Evolutionary conservation across 257 asterid species (phyloP).

Genomic region (Ligustrum vulgare): DNA sequence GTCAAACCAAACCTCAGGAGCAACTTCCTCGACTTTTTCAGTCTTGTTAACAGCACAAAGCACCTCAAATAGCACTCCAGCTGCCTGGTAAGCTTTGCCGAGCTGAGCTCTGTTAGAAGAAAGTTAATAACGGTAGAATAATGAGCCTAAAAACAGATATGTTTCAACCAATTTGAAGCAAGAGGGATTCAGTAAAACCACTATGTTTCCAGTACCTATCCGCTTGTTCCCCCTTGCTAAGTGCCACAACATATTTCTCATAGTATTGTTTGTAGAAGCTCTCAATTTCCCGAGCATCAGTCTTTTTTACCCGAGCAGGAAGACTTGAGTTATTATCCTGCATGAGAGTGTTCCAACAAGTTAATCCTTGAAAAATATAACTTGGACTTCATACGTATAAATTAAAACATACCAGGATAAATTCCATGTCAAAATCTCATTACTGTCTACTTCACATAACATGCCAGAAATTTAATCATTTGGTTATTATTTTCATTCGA

Average conservation of each 20-base stretch:
- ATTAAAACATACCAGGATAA: not conserved
- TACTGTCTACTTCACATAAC: conserved; percentile 11
- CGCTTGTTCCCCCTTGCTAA: conserved; percentile 92
- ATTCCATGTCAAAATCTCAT: not conserved
- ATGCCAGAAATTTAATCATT: not conserved
- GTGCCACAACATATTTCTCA: conserved; percentile 87
- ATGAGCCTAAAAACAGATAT: no score
- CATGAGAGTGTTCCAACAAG: conserved; percentile 16
- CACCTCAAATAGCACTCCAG: conserved; percentile 96
- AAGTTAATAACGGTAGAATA: no score
- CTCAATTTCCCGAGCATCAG: conserved; percentile 96
- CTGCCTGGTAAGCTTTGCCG: conserved; percentile 98
- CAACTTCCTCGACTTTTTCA: conserved; percentile 91
- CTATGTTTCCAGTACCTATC: conserved; percentile 56
- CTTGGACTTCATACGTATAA: not conserved
- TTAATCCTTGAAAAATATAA: not conserved
- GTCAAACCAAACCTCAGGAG: conserved; percentile 83
- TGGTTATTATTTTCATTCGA: not conserved
- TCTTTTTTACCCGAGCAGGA: conserved; percentile 79
- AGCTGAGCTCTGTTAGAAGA: conserved; percentile 74
- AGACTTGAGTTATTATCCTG: conserved; percentile 92
- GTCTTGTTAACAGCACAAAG: conserved; percentile 97
- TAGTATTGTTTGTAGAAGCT: conserved; percentile 96
- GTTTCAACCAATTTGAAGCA: no score
- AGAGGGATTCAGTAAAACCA: not conserved